Evolutionary conservation across 306 rosid species (phyloP).

Genomic region (Cyamopsis tetragonoloba): DNA sequence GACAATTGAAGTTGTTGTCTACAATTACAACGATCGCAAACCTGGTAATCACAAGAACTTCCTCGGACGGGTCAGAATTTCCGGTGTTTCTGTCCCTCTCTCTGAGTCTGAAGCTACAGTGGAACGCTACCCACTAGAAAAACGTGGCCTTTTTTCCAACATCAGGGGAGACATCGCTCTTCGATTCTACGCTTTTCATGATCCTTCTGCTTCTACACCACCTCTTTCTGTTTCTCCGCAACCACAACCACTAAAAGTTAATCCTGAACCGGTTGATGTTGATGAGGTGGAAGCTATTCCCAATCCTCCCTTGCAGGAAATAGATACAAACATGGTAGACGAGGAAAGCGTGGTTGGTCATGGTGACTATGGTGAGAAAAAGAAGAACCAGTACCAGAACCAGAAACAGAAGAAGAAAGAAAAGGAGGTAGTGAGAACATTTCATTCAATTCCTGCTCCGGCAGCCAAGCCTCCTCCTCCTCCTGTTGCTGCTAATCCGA

Average conservation of each 20-base stretch:
- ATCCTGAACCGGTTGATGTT: no score
- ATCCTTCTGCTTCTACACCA: slow-evolving; percentile 13
- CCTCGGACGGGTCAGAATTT: slow-evolving; percentile 76
- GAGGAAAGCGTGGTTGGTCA: slow-evolving; percentile 30
- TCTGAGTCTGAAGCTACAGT: slow-evolving; percentile 55
- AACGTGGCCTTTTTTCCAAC: slow-evolving; percentile 56
- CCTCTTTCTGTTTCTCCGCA: slow-evolving; percentile 22
- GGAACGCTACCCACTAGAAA: slow-evolving; percentile 84
- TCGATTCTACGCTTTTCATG: slow-evolving; percentile 40
- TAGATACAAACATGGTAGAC: slow-evolving; percentile 44
- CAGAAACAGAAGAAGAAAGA: slow-evolving; percentile 51
- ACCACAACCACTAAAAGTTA: slow-evolving; percentile 10
- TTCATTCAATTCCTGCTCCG: slow-evolving; percentile 59
- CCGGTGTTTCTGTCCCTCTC: slow-evolving; percentile 55
- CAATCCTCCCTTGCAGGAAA: slow-evolving; percentile 68
- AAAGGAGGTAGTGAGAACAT: slow-evolving; percentile 67
- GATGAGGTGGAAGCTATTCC: no score
- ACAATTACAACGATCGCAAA: slow-evolving; percentile 46
- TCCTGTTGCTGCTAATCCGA: background rate
- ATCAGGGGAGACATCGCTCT: slow-evolving; percentile 79
- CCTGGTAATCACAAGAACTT: slow-evolving; percentile 43
- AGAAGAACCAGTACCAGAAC: slow-evolving; percentile 42
- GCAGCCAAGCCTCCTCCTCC: background rate
- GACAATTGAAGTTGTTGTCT: slow-evolving; percentile 56
- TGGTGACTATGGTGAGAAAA: slow-evolving; percentile 16